Evolutionary conservation across 345 rosid species (phyloP).

Genomic region (Odontarrhena argentea): DNA sequence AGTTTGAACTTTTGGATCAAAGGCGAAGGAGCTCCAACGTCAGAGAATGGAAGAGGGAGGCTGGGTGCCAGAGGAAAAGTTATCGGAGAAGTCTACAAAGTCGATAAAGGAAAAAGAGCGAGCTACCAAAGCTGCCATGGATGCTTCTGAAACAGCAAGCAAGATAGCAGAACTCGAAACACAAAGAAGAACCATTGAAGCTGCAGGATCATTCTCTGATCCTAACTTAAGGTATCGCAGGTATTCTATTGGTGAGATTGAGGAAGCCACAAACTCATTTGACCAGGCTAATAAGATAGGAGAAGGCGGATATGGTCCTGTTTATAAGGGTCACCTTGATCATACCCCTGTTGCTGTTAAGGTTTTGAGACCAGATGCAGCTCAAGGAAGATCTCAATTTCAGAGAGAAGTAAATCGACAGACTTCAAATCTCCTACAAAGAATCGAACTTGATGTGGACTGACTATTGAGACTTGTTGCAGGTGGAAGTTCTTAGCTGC

Average conservation of each 20-base stretch:
- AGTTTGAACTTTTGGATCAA: background rate
- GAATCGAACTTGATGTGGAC: conserved; percentile 7
- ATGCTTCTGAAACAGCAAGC: conserved; percentile 68
- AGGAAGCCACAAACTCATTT: conserved; percentile 71
- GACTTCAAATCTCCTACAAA: background rate
- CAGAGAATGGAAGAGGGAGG: conserved; percentile 66
- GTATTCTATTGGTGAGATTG: conserved; percentile 77
- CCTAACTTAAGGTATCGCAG: conserved; percentile 61
- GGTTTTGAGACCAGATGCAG: conserved; percentile 91
- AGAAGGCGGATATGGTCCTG: conserved; percentile 98
- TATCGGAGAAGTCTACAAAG: conserved; percentile 67
- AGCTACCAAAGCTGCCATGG: conserved; percentile 61
- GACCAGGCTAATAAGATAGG: conserved; percentile 61
- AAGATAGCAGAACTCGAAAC: conserved; percentile 64
- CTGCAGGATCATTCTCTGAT: conserved; percentile 37
- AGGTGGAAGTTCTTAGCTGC: conserved; percentile 90
- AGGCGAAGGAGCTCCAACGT: conserved; percentile 80
- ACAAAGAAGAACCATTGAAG: conserved; percentile 52
- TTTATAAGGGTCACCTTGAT: conserved; percentile 75
- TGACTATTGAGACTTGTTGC: conserved; percentile 11
- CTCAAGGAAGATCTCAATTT: conserved; percentile 88
- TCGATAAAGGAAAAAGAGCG: conserved; percentile 62
- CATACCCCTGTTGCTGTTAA: conserved; percentile 86
- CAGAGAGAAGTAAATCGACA: conserved; percentile 69
- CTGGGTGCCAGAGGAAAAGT: conserved; percentile 56